phyloP scores from a whole-genome alignment of 306 rosid species.

The Citrullus mucosospermus region DNA sequence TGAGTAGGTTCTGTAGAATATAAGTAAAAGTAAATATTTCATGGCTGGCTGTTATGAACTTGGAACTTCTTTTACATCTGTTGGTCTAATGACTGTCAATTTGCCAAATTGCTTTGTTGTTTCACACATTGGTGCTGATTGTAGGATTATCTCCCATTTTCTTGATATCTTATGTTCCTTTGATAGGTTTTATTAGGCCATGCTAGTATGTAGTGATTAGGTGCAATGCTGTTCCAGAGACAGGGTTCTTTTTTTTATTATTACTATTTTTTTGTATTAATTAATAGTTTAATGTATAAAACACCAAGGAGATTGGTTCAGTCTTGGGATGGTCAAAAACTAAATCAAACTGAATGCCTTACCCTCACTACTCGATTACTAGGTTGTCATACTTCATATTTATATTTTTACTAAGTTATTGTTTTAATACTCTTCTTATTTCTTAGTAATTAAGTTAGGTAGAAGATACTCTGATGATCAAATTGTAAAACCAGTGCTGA shows the following conservation, averaged over 20 bases:
- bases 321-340: not conserved
- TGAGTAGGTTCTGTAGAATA: not conserved
- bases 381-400: not conserved
- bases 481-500: not conserved
- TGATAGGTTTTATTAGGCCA: not conserved
- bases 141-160: not conserved
- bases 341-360: not conserved
- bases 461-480: not conserved
- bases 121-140: not conserved
- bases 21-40: not conserved
- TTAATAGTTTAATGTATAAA: not conserved
- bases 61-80: not conserved
- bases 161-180: not conserved
- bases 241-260: not conserved
- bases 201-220: not conserved
- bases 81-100: not conserved
- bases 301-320: not conserved
- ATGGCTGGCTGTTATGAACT: not conserved
- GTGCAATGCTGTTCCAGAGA: not conserved
- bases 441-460: not conserved
- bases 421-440: not conserved
- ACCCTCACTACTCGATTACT: not conserved
- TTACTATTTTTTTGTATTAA: not conserved
- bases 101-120: not conserved
- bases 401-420: not conserved